These are phyloP conservation scores for Alisma plantagoaquatica DNA, from an alignment of 106 monocot genomes.

Conservation along the genomic window DNA sequence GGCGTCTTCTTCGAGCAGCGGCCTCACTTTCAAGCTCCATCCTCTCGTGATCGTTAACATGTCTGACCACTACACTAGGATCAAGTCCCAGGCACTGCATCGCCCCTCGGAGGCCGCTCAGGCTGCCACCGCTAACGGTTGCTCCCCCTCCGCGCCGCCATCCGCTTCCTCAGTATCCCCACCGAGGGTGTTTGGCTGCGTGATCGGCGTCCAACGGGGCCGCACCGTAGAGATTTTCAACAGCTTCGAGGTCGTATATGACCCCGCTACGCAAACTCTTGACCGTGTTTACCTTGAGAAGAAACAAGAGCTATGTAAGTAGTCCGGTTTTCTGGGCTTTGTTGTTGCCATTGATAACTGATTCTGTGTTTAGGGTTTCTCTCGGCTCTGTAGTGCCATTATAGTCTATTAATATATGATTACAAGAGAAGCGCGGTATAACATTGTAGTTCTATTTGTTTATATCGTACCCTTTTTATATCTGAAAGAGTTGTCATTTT, in stretches of 20 bases:
- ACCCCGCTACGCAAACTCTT: conserved; percentile 48
- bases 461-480: too few species aligned
- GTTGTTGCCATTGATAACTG: too few species aligned
- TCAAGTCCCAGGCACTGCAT: conserved; percentile 53
- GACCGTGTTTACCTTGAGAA: conserved; percentile 82
- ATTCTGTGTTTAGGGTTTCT: too few species aligned
- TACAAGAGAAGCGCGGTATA: too few species aligned
- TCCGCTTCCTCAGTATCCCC: not conserved
- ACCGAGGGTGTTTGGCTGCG: conserved; percentile 76
- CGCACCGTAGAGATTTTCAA: conserved; percentile 97
- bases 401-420: too few species aligned
- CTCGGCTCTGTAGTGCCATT: too few species aligned
- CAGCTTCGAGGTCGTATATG: conserved; percentile 84
- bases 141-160: not conserved
- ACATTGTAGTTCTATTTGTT: too few species aligned
- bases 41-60: conserved; percentile 97
- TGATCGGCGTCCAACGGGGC: conserved; percentile 90
- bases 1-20: conserved; percentile 78
- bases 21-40: conserved; percentile 95
- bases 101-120: conserved; percentile 2
- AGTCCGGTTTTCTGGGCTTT: conserved; percentile 1
- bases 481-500: too few species aligned
- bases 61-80: conserved; percentile 89
- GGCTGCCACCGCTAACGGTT: not conserved
- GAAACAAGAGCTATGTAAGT: conserved; percentile 88